Conservation (phyloP, 148 eudicot genomes). For the Rhododendron ovatum region DNA sequence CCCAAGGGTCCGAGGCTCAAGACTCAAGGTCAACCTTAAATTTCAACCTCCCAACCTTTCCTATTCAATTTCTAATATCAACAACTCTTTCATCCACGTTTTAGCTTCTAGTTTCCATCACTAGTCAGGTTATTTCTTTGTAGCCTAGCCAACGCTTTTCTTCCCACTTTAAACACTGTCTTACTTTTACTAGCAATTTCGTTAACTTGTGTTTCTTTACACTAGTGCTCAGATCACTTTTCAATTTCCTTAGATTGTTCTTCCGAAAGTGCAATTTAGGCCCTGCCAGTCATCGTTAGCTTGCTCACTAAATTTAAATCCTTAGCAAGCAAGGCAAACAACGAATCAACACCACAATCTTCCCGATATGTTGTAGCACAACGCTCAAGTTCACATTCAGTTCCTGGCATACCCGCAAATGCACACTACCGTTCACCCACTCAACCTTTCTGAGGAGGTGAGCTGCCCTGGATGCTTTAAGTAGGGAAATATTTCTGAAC, state of each 20-base stretch:
- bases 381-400: too few relatives aligned
- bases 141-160: neutral
- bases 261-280: neutral
- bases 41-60: neutral
- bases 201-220: neutral
- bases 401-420: neutral
- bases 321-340: neutral
- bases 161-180: neutral
- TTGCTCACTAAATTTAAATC: neutral
- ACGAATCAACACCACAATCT: too few relatives aligned
- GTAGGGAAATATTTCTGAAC: neutral
- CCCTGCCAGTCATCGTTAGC: neutral
- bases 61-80: too few relatives aligned
- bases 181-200: neutral
- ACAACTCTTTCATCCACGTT: neutral
- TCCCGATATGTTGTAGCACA: too few relatives aligned
- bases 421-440: neutral
- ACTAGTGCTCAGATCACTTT: neutral
- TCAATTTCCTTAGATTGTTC: neutral
- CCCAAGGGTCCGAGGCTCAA: neutral
- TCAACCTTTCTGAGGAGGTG: neutral
- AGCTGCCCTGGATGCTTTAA: neutral
- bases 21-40: neutral
- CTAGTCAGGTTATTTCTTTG: neutral
- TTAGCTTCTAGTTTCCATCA: neutral